Evolutionary conservation across 2,329 filamentous ascomycete genomes (phyloP).

Genomic region (Coleophoma eucalyptorum): DNA sequence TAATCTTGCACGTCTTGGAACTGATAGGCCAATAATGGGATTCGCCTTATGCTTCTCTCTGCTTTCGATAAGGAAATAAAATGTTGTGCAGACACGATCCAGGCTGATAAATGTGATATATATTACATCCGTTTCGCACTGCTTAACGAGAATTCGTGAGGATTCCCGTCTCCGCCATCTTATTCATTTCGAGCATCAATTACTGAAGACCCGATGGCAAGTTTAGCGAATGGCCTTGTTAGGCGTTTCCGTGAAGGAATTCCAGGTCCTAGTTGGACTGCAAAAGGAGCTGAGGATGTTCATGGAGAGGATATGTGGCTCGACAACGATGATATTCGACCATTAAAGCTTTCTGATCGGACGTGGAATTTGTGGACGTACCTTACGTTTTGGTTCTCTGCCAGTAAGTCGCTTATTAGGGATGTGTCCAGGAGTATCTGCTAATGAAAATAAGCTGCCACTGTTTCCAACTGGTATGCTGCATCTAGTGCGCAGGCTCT

Average conservation of each 20-base stretch:
- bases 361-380: conserved; percentile 38
- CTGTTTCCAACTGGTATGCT: conserved; percentile 35
- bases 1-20: too few species aligned
- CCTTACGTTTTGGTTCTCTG: conserved; percentile 38
- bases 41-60: too few species aligned
- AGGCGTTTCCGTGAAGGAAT: conserved; percentile 13
- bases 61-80: too few species aligned
- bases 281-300: conserved; percentile 21
- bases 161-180: too few species aligned
- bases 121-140: too few species aligned
- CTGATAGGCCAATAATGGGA: too few species aligned
- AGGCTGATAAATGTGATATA: too few species aligned
- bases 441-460: conserved; percentile 19
- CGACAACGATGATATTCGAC: conserved; percentile 37
- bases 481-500: conserved; percentile 34
- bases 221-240: conserved; percentile 10
- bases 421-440: too few species aligned
- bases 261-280: conserved; percentile 14
- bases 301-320: conserved; percentile 28
- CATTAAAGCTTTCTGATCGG: conserved; percentile 33
- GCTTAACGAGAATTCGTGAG: too few species aligned
- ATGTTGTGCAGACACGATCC: too few species aligned
- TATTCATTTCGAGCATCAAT: too few species aligned
- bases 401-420: conserved; percentile 12
- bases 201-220: not conserved